A percentile compares a stretch with the other conserved stretches of the same genome.
These are phyloP conservation scores for carrot (Daucus carota) DNA, from an alignment of 129 eudicot genomes.

Conservation along the genomic window DNA sequence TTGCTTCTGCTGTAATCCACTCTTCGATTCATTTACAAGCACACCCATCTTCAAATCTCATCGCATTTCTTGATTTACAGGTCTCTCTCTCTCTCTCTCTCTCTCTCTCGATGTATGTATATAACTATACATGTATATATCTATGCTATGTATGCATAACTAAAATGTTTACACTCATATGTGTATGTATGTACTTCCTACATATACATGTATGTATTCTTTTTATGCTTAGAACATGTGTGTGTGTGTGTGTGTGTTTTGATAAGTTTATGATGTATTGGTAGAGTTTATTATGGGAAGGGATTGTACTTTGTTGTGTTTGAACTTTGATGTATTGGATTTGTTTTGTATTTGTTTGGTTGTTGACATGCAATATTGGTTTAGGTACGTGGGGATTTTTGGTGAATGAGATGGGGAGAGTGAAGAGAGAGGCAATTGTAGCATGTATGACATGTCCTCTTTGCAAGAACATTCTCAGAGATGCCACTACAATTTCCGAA, in stretches of 20 bases:
- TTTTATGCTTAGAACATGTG: background rate
- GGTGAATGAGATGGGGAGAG: constrained; percentile 38
- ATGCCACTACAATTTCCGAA: constrained; percentile 85
- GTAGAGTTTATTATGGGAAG: background rate
- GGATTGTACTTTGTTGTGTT: background rate
- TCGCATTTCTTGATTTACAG: constrained; percentile 5
- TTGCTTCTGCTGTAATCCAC: constrained; percentile 24
- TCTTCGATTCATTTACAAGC: background rate
- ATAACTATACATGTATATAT: too few species aligned
- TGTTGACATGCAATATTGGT: background rate
- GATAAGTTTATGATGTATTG: background rate
- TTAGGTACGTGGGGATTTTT: constrained; percentile 26
- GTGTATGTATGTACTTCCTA: background rate
- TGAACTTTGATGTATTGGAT: background rate
- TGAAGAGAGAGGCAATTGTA: constrained; percentile 42
- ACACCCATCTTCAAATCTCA: background rate
- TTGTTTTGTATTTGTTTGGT: background rate
- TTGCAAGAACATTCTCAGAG: constrained; percentile 56
- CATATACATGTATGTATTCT: background rate
- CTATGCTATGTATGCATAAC: background rate
- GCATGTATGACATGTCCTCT: constrained; percentile 99
- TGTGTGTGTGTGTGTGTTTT: background rate
- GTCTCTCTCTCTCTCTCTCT: constrained; percentile 5
- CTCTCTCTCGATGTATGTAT: background rate
- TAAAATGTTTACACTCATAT: background rate